Percentiles rank a stretch among this genome's conserved stretches.
Evolutionary conservation across 805 yeast species (phyloP).

Genomic region (Monosporozyma unispora): DNA sequence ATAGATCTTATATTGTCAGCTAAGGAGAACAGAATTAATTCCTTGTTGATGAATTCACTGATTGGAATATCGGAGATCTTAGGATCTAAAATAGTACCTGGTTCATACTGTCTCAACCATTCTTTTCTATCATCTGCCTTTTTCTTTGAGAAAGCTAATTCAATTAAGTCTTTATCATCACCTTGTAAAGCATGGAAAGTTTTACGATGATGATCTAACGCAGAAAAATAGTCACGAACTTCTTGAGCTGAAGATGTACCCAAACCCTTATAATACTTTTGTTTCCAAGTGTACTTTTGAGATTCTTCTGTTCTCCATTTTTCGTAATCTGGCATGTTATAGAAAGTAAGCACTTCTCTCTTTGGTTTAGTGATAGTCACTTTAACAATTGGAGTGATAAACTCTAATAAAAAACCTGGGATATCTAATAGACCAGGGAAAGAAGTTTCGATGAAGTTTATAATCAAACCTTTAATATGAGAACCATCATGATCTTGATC

Average conservation of each 20-base stretch:
- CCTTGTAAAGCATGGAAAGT: constrained; percentile 73
- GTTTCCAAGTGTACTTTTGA: constrained; percentile 65
- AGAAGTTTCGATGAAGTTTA: constrained; percentile 84
- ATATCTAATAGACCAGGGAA: constrained; percentile 88
- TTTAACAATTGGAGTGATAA: constrained; percentile 93
- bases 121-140: constrained; percentile 96
- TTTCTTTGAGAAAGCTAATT: constrained; percentile 87
- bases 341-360: constrained; percentile 60
- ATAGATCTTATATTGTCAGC: constrained; percentile 94
- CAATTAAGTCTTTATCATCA: constrained; percentile 69
- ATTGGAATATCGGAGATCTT: constrained; percentile 70
- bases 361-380: constrained; percentile 66
- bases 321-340: constrained; percentile 93
- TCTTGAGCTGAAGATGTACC: constrained; percentile 87
- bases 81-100: constrained; percentile 89
- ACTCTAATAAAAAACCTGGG: constrained; percentile 88
- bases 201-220: constrained; percentile 78
- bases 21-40: constrained; percentile 87
- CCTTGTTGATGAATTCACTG: constrained; percentile 89
- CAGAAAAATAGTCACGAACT: constrained; percentile 79
- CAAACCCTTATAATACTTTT: constrained; percentile 95
- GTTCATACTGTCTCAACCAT: constrained; percentile 85
- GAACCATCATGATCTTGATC: constrained; percentile 99
- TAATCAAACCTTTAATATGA: constrained; percentile 91
- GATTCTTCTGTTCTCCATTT: constrained; percentile 86